These are phyloP conservation scores for Candida mattraensis DNA, from an alignment of 805 yeast genomes.

Conservation along the genomic window DNA sequence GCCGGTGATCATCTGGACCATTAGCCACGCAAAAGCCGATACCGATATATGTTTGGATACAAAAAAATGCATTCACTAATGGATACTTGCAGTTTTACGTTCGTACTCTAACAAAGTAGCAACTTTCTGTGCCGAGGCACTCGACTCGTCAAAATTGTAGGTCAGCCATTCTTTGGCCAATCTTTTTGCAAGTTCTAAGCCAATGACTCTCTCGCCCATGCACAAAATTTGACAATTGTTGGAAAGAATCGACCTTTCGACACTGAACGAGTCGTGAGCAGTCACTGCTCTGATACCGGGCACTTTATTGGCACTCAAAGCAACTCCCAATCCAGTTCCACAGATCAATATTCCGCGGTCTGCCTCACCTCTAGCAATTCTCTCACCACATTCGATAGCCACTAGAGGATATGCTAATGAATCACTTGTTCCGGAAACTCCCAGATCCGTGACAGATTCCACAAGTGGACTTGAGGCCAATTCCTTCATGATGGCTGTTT, in stretches of 20 bases:
- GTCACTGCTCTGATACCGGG: slow-evolving; percentile 48
- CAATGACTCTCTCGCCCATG: slow-evolving; percentile 49
- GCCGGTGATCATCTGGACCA: too few relatives aligned
- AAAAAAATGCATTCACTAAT: too few relatives aligned
- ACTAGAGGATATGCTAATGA: slow-evolving; percentile 42
- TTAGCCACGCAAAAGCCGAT: too few relatives aligned
- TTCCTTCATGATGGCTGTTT: slow-evolving; percentile 38
- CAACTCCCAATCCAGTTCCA: slow-evolving; percentile 52
- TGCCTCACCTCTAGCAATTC: slow-evolving; percentile 39
- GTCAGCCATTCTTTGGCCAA: slow-evolving; percentile 45
- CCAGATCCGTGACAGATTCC: slow-evolving; percentile 38
- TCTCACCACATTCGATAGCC: slow-evolving; percentile 44
- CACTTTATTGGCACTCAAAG: slow-evolving; percentile 47
- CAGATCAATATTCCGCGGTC: slow-evolving; percentile 47
- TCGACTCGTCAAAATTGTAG: slow-evolving; percentile 39
- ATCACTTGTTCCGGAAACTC: slow-evolving; percentile 36
- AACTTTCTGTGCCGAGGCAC: slow-evolving; percentile 45
- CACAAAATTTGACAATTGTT: slow-evolving; percentile 47
- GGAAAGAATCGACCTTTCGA: slow-evolving; percentile 43
- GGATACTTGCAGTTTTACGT: slow-evolving; percentile 2
- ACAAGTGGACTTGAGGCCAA: slow-evolving; percentile 33
- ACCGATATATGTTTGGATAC: too few relatives aligned
- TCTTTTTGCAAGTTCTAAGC: slow-evolving; percentile 43
- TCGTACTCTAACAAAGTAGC: slow-evolving; percentile 19
- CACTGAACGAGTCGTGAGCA: slow-evolving; percentile 48